A percentile compares a stretch with the other conserved stretches of the same genome.
These are phyloP conservation scores for Epichloe baconii DNA, from an alignment of 2,329 filamentous ascomycete genomes.

Conservation along the genomic window DNA sequence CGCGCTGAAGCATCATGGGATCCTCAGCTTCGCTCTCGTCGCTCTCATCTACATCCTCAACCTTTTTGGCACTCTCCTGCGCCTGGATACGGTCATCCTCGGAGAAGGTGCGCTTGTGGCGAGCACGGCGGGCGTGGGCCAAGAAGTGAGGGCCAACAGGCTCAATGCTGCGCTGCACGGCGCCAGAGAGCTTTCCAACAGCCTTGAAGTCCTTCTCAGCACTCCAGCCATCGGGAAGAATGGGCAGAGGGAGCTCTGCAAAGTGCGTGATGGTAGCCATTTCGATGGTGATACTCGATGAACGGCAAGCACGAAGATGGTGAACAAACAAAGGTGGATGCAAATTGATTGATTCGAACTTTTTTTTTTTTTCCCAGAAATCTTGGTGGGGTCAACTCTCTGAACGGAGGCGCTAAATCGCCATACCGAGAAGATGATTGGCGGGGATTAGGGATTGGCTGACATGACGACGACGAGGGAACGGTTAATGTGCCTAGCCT, in stretches of 20 bases:
- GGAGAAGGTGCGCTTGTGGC: conserved; percentile 94
- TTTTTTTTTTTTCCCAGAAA: neutral
- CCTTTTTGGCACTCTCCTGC: conserved; percentile 86
- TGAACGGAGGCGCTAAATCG: neutral
- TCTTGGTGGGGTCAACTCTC: conserved; percentile 4
- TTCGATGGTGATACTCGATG: conserved; percentile 7
- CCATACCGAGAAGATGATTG: neutral
- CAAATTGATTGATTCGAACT: neutral
- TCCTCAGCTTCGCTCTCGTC: conserved; percentile 94
- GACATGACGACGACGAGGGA: conserved; percentile 6
- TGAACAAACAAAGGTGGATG: conserved; percentile 1
- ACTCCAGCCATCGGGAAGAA: conserved; percentile 68
- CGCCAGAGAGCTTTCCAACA: conserved; percentile 60
- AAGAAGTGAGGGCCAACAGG: conserved; percentile 96
- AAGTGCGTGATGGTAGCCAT: conserved; percentile 56
- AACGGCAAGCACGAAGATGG: conserved; percentile 9
- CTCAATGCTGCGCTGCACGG: conserved; percentile 80
- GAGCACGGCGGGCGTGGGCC: conserved; percentile 87
- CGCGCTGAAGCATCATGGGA: conserved; percentile 76
- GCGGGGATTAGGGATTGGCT: neutral
- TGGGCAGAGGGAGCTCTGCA: conserved; percentile 50
- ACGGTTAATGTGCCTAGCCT: conserved; percentile 6
- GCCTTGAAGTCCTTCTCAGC: conserved; percentile 88
- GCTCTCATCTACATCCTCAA: conserved; percentile 78
- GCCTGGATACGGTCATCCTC: conserved; percentile 98